Conservation (phyloP, 1,284 basidiomycete genomes). For the Rhodotorula sp. region DNA sequence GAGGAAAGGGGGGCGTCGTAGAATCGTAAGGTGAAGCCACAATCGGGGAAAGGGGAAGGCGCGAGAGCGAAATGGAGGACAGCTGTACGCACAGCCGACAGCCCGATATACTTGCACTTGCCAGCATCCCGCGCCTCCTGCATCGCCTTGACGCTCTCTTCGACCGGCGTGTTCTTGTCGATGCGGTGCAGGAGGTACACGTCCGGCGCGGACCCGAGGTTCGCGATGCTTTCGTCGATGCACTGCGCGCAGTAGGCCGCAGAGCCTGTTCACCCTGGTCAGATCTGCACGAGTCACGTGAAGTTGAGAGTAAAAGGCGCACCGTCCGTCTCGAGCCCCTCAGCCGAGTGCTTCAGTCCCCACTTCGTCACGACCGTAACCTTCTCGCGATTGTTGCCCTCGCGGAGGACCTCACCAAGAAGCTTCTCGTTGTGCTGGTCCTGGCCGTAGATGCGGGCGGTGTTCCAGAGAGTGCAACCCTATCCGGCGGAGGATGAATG, state of each 20-base stretch:
- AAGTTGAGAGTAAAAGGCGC: not conserved
- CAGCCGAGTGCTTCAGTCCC: constrained; percentile 1
- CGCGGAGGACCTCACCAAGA: constrained; percentile 16
- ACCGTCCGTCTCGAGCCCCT: constrained; percentile 11
- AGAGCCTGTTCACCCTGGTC: not conserved
- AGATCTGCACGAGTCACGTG: not conserved
- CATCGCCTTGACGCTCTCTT: constrained; percentile 54
- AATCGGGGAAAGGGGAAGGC: not conserved
- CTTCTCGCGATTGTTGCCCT: constrained; percentile 23
- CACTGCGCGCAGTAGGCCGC: not conserved
- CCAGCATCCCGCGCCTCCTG: constrained; percentile 57
- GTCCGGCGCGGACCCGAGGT: constrained; percentile 25
- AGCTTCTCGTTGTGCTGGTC: constrained; percentile 27
- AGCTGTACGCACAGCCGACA: constrained; percentile 46
- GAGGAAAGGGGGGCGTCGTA: too few relatives aligned
- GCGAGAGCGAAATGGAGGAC: not conserved
- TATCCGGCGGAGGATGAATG: not conserved
- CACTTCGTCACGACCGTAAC: constrained; percentile 37
- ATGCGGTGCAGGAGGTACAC: constrained; percentile 26
- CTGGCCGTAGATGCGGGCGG: constrained; percentile 27
- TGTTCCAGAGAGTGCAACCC: constrained; percentile 39
- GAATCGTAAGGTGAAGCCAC: too few relatives aligned
- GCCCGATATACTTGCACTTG: constrained; percentile 63
- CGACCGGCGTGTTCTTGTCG: constrained; percentile 46
- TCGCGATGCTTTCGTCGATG: constrained; percentile 16